These are phyloP conservation scores for Cyberlindnera nakhonratchasimensis DNA, from an alignment of 805 yeast genomes.

Conservation along the genomic window DNA sequence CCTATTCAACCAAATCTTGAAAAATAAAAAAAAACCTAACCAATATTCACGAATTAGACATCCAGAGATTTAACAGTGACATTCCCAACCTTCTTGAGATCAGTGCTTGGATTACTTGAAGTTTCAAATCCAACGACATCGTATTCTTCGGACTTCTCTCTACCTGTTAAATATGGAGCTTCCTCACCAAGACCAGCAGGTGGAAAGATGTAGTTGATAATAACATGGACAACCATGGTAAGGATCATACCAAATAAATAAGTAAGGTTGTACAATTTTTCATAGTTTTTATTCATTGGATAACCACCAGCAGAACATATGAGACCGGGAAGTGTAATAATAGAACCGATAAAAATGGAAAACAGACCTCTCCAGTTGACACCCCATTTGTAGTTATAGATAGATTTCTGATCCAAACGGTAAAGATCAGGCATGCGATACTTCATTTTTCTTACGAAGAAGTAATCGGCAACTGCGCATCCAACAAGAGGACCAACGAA, in stretches of 20 bases:
- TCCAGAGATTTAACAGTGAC: slow-evolving; percentile 4
- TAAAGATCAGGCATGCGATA: slow-evolving; percentile 22
- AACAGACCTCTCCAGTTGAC: slow-evolving; percentile 29
- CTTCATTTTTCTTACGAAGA: slow-evolving; percentile 20
- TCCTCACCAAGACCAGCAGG: slow-evolving; percentile 16
- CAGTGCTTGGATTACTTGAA: slow-evolving; percentile 1
- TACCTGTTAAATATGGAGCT: slow-evolving; percentile 7
- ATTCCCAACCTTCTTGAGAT: background rate
- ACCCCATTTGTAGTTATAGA: slow-evolving; percentile 24
- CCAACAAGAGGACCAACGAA: slow-evolving; percentile 25
- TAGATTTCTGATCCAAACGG: slow-evolving; percentile 12
- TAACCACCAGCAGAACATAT: slow-evolving; percentile 12
- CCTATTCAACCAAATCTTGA: background rate
- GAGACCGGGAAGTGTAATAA: slow-evolving; percentile 27
- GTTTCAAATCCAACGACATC: slow-evolving; percentile 6
- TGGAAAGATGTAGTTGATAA: slow-evolving; percentile 12
- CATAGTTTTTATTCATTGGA: slow-evolving; percentile 8
- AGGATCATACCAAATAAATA: slow-evolving; percentile 11
- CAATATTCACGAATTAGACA: background rate
- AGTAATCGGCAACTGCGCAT: slow-evolving; percentile 17
- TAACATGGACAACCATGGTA: slow-evolving; percentile 9
- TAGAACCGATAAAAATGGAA: slow-evolving; percentile 22
- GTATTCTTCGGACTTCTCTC: background rate
- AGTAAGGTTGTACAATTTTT: slow-evolving; percentile 14
- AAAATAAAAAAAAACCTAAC: background rate